Percentiles rank a stretch among this genome's conserved stretches.
Conservation (phyloP, 495 filamentous ascomycete genomes). For the Tuber microsphaerosporum region DNA sequence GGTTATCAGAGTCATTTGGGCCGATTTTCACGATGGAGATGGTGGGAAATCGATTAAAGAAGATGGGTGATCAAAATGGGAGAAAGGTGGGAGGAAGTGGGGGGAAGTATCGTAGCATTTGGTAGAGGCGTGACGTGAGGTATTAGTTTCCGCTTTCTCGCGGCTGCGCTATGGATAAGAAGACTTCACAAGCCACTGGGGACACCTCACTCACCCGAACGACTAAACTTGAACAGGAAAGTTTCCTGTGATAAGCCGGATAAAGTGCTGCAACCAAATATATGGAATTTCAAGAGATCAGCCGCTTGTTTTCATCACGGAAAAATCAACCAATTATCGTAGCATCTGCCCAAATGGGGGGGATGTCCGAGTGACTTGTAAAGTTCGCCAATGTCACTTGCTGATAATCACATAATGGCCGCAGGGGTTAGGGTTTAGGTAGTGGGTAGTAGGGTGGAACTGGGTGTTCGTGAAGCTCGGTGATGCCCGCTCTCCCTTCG, state of each 20-base stretch:
- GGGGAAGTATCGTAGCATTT: not conserved
- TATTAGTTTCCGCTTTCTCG: not conserved
- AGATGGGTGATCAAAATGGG: not conserved
- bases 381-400: not conserved
- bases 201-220: too few species aligned
- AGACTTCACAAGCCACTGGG: too few species aligned
- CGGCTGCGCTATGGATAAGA: not conserved
- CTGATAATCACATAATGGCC: not conserved
- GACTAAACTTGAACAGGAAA: too few species aligned
- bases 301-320: too few species aligned
- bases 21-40: not conserved
- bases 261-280: too few species aligned
- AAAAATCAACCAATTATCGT: too few species aligned
- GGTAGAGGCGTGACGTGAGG: not conserved
- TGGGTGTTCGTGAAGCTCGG: too few species aligned
- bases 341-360: too few species aligned
- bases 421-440: not conserved
- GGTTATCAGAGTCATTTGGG: constrained; percentile 46
- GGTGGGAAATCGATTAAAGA: not conserved
- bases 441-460: not conserved
- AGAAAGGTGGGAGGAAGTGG: not conserved
- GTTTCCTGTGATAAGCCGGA: too few species aligned
- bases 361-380: too few species aligned
- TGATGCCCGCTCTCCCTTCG: too few species aligned
- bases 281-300: too few species aligned